Evolutionary conservation across 768 basidiomycete species (phyloP).

Genomic region (Suillus sp.): DNA sequence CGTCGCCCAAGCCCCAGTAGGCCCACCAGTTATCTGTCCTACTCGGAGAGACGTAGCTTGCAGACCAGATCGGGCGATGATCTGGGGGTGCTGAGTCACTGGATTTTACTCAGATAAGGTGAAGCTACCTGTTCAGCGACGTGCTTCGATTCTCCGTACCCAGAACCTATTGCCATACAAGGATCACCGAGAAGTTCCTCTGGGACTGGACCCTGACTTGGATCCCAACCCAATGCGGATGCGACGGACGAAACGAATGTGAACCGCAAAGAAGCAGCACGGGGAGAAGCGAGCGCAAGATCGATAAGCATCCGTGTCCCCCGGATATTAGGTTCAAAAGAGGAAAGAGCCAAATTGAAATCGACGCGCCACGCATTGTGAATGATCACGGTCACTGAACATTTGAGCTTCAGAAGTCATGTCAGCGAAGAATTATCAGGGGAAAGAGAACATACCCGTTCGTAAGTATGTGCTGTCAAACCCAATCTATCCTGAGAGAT

Average conservation of each 20-base stretch:
- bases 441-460: slow-evolving; percentile 25
- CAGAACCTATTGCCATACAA: slow-evolving; percentile 29
- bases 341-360: slow-evolving; percentile 38
- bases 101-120: slow-evolving; percentile 26
- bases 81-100: slow-evolving; percentile 14
- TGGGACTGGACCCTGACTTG: slow-evolving; percentile 31
- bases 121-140: slow-evolving; percentile 34
- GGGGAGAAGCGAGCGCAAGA: slow-evolving; percentile 31
- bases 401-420: slow-evolving; percentile 10
- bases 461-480: slow-evolving; percentile 24
- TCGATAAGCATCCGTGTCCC: slow-evolving; percentile 35
- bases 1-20: slow-evolving; percentile 34
- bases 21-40: slow-evolving; percentile 35
- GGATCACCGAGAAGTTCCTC: slow-evolving; percentile 34
- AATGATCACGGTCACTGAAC: slow-evolving; percentile 30
- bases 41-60: slow-evolving; percentile 27
- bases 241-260: slow-evolving; percentile 23
- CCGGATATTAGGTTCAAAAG: slow-evolving; percentile 38
- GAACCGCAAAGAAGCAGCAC: slow-evolving; percentile 15
- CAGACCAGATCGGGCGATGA: slow-evolving; percentile 23
- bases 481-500: slow-evolving; percentile 29
- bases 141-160: slow-evolving; percentile 41
- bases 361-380: slow-evolving; percentile 43
- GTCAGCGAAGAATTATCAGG: not conserved
- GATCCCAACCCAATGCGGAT: slow-evolving; percentile 18